Percentiles rank a stretch among this genome's conserved stretches.
Conservation (phyloP, 2,329 filamentous ascomycete genomes). For the Xylaria sp. region DNA sequence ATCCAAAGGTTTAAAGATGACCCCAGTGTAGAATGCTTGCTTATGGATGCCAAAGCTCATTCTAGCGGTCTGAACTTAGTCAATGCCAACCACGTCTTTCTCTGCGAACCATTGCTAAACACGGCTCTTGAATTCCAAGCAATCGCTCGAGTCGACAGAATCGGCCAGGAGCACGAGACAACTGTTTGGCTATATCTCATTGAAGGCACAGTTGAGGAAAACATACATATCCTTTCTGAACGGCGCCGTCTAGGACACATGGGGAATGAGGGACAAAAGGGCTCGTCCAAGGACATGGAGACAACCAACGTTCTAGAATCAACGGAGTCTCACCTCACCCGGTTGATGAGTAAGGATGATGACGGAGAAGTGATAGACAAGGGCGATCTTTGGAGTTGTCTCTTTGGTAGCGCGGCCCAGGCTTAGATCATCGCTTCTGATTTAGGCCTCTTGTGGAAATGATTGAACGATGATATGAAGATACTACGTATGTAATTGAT, state of each 20-base stretch:
- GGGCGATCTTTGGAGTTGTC: conserved; percentile 84
- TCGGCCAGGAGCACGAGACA: conserved; percentile 85
- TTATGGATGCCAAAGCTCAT: conserved; percentile 88
- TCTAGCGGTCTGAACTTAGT: conserved; percentile 89
- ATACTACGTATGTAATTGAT: background rate
- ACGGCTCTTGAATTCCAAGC: conserved; percentile 93
- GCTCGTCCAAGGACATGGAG: conserved; percentile 63
- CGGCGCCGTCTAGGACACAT: conserved; percentile 80
- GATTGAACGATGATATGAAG: background rate
- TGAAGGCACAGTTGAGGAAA: conserved; percentile 89
- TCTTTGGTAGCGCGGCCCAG: conserved; percentile 69
- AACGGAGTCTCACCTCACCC: conserved; percentile 72
- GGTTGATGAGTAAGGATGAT: conserved; percentile 72
- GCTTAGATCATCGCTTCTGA: conserved; percentile 23
- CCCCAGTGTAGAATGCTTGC: conserved; percentile 76
- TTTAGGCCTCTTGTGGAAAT: background rate
- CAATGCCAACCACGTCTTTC: conserved; percentile 90
- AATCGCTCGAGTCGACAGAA: conserved; percentile 92
- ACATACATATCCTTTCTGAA: conserved; percentile 87
- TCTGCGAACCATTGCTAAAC: conserved; percentile 93
- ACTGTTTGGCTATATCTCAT: conserved; percentile 96
- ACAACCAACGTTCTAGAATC: conserved; percentile 85
- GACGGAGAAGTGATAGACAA: conserved; percentile 80
- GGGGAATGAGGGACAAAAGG: conserved; percentile 44
- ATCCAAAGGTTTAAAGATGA: conserved; percentile 80